Conservation (phyloP, 2,329 filamentous ascomycete genomes). For the Dactylonectria estremocensis region DNA sequence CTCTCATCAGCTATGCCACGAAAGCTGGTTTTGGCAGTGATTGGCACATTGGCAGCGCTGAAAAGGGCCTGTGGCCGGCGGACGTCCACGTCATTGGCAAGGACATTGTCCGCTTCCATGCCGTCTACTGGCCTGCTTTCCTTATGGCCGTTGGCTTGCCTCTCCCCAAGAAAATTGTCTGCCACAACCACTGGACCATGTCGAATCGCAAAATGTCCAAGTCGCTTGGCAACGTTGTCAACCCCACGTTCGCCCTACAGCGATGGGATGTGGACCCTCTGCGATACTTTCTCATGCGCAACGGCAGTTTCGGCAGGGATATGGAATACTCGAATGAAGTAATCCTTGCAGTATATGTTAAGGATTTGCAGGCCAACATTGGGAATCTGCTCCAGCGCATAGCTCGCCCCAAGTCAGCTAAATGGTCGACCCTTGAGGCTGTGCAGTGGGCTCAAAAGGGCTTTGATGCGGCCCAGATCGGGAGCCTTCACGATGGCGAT, state of each 20-base stretch:
- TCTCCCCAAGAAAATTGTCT: constrained; percentile 83
- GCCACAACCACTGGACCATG: constrained; percentile 97
- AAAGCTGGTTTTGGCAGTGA: constrained; percentile 79
- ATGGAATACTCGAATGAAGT: constrained; percentile 86
- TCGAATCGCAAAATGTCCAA: constrained; percentile 96
- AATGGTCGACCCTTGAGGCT: constrained; percentile 76
- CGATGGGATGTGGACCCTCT: constrained; percentile 90
- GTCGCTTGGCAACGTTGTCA: constrained; percentile 93
- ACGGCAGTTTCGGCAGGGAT: constrained; percentile 84
- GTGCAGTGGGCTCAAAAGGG: constrained; percentile 58
- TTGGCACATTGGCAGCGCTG: constrained; percentile 77
- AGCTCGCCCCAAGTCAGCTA: constrained; percentile 70
- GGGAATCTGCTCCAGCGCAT: constrained; percentile 86
- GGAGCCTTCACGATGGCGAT: constrained; percentile 1
- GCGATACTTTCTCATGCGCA: constrained; percentile 89
- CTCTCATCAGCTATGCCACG: constrained; percentile 93
- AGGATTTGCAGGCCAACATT: constrained; percentile 81
- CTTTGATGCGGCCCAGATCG: constrained; percentile 36
- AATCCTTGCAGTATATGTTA: constrained; percentile 84
- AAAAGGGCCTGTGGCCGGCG: constrained; percentile 84
- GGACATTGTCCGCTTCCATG: constrained; percentile 96
- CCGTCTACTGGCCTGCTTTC: constrained; percentile 98
- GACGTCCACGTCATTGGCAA: constrained; percentile 96
- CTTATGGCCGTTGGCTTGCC: constrained; percentile 89
- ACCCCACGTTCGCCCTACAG: constrained; percentile 92